phyloP scores from a whole-genome alignment of 768 basidiomycete species.

The Suillus americanus region DNA sequence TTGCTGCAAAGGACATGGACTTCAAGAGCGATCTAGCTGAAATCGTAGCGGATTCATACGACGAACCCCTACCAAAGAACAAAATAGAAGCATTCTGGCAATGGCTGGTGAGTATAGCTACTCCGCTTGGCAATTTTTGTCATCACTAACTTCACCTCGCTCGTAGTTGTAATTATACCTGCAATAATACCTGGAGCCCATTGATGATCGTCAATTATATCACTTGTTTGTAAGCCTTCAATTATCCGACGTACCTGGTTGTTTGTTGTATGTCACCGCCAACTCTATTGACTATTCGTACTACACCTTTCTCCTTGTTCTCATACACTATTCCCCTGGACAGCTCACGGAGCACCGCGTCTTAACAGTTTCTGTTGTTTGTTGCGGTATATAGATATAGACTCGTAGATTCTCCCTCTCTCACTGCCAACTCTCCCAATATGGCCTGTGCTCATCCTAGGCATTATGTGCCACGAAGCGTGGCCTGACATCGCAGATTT shows the following conservation, averaged over 20 bases:
- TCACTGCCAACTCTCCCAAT: too few relatives aligned
- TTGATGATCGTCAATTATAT: neutral
- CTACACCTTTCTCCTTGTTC: too few relatives aligned
- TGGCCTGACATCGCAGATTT: too few relatives aligned
- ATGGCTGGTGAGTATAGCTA: constrained; percentile 61
- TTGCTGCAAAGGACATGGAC: constrained; percentile 72
- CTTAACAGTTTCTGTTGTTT: too few relatives aligned
- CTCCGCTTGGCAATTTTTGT: neutral
- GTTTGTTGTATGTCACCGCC: neutral
- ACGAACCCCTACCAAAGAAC: constrained; percentile 72
- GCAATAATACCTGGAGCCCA: neutral
- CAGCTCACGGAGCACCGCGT: too few relatives aligned
- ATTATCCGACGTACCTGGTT: neutral
- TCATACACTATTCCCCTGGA: too few relatives aligned
- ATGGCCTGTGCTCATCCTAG: too few relatives aligned
- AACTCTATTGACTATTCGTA: neutral
- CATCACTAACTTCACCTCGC: neutral
- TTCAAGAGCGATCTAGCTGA: constrained; percentile 70
- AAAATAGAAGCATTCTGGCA: constrained; percentile 69
- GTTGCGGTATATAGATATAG: too few relatives aligned
- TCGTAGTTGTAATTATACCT: constrained; percentile 5
- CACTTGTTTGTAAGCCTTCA: neutral
- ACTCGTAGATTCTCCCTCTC: too few relatives aligned
- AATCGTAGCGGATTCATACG: constrained; percentile 68
- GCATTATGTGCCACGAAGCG: too few relatives aligned